Conservation (phyloP, 192 early-diverging fungal species). For the Umbelopsis ramanniana region DNA sequence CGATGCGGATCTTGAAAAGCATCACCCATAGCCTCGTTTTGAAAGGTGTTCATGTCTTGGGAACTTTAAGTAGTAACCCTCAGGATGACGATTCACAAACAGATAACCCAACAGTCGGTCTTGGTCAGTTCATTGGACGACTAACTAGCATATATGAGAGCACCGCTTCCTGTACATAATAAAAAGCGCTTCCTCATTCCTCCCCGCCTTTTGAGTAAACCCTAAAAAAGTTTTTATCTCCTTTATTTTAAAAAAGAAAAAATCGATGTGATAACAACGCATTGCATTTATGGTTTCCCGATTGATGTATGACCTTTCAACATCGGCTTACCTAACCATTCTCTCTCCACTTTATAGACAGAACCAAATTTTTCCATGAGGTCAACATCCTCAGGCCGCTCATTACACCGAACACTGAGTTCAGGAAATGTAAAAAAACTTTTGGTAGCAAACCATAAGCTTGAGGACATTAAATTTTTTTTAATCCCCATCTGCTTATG, state of each 20-base stretch:
- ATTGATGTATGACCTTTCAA: no score
- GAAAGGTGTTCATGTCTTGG: not conserved
- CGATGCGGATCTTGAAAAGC: slow-evolving; percentile 3
- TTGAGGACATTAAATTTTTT: not conserved
- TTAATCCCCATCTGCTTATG: not conserved
- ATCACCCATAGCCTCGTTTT: not conserved
- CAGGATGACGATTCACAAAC: not conserved
- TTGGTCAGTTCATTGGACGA: not conserved
- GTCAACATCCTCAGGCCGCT: no score
- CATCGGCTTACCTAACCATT: no score
- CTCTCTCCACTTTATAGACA: no score
- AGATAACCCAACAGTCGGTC: not conserved
- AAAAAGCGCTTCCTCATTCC: not conserved
- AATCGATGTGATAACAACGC: no score
- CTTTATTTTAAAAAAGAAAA: no score
- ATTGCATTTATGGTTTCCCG: no score
- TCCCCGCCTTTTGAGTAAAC: not conserved
- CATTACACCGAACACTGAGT: not conserved
- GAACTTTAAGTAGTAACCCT: not conserved
- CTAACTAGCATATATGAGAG: not conserved
- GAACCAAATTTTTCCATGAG: no score
- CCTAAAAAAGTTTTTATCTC: no score
- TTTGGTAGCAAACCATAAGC: not conserved
- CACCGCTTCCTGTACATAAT: slow-evolving; percentile 13
- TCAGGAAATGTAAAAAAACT: not conserved